Conservation (phyloP, 441 rosid genomes). For the Syzygium syzygioides region DNA sequence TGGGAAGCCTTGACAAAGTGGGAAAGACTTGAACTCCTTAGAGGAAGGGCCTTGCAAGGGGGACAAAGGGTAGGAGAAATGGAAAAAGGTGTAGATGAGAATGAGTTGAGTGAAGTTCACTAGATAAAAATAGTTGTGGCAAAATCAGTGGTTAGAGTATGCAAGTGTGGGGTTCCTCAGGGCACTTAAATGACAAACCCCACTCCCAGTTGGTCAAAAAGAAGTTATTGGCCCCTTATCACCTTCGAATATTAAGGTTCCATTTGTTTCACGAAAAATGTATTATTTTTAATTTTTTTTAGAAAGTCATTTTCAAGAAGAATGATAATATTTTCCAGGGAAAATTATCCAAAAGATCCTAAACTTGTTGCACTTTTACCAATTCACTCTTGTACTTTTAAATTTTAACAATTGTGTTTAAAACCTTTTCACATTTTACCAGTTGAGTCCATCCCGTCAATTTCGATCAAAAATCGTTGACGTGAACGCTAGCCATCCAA, state of each 20-base stretch:
- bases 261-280: no score
- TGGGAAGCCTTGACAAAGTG: neutral
- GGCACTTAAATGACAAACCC: neutral
- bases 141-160: neutral
- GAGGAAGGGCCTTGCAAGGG: no score
- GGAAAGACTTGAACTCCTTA: neutral
- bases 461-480: accelerated
- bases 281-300: no score
- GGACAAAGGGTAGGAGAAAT: neutral
- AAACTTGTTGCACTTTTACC: no score
- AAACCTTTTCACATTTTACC: no score
- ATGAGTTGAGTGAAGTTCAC: neutral
- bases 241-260: neutral
- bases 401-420: no score
- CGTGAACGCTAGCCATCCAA: no score
- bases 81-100: neutral
- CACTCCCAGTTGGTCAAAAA: neutral
- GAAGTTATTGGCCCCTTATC: neutral
- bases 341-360: no score
- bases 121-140: neutral
- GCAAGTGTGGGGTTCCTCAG: neutral
- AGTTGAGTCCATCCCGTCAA: accelerated
- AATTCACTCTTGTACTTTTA: no score
- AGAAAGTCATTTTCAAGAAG: no score
- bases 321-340: no score